Evolutionary conservation across 1,139 yeast species (phyloP).

Genomic region (Pichia sp.): DNA sequence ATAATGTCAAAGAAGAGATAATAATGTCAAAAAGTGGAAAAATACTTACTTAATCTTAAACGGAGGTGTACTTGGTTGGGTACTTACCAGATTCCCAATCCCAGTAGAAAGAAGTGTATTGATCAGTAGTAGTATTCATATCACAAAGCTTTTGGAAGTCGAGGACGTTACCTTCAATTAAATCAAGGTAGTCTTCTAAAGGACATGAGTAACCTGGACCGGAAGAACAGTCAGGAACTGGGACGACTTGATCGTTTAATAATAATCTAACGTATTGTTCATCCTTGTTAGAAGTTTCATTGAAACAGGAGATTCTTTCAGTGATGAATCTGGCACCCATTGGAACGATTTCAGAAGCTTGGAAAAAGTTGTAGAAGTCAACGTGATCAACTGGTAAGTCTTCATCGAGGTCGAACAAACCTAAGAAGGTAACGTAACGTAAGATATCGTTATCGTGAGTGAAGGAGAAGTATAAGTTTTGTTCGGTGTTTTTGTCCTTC

Average conservation of each 20-base stretch:
- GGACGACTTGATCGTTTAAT: slow-evolving; percentile 54
- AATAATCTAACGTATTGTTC: slow-evolving; percentile 18
- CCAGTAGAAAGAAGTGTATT: slow-evolving; percentile 31
- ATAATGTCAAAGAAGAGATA: too few species aligned
- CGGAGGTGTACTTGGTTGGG: slow-evolving; percentile 51
- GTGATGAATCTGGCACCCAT: slow-evolving; percentile 51
- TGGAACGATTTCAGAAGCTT: slow-evolving; percentile 37
- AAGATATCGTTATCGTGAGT: slow-evolving; percentile 52
- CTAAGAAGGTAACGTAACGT: slow-evolving; percentile 41
- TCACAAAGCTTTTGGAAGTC: background rate
- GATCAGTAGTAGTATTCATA: background rate
- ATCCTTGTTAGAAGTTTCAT: slow-evolving; percentile 10
- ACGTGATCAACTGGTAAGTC: slow-evolving; percentile 24
- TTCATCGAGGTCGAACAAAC: slow-evolving; percentile 38
- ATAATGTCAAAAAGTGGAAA: too few species aligned
- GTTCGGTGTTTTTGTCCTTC: slow-evolving; percentile 27
- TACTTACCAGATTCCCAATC: too few species aligned
- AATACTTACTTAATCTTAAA: slow-evolving; percentile 44
- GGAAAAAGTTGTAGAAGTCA: slow-evolving; percentile 34
- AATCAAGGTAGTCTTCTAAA: slow-evolving; percentile 18
- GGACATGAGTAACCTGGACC: slow-evolving; percentile 56
- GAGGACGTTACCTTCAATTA: background rate
- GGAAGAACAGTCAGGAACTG: slow-evolving; percentile 42
- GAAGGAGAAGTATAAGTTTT: slow-evolving; percentile 38
- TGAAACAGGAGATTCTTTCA: slow-evolving; percentile 43